phyloP scores from a whole-genome alignment of 2,329 filamentous ascomycete species.

The Colletotrichum tropicale region DNA sequence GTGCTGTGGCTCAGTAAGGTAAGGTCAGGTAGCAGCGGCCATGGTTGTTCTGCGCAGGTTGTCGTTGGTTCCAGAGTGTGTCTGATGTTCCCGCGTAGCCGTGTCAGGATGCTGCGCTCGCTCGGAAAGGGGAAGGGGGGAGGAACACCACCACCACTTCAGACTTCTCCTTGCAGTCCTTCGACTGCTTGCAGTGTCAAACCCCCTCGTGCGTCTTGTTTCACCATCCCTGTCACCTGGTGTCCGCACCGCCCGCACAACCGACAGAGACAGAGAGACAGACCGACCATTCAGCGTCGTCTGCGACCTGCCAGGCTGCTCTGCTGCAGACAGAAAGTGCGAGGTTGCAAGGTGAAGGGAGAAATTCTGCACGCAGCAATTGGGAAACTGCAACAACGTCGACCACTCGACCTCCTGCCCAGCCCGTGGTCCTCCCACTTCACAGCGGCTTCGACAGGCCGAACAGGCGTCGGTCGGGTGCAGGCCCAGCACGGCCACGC shows the following conservation, averaged over 20 bases:
- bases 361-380: neutral
- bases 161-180: neutral
- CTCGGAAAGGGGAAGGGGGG: neutral
- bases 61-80: slow-evolving; percentile 20
- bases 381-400: neutral
- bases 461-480: neutral
- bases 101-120: slow-evolving; percentile 11
- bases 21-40: neutral
- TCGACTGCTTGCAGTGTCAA: neutral
- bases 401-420: neutral
- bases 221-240: slow-evolving; percentile 6
- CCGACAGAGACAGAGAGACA: neutral
- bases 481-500: neutral
- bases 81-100: slow-evolving; percentile 18
- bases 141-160: neutral
- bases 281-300: neutral
- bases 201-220: neutral
- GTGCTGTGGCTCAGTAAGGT: neutral
- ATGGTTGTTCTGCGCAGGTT: neutral
- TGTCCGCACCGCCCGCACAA: neutral
- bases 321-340: neutral
- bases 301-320: neutral
- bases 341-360: neutral
- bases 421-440: neutral
- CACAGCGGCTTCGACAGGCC: neutral